Evolutionary conservation across 2,329 filamentous ascomycete genomes (phyloP), one percentile per base, ranked within the genome.

Genomic region (Coniochaeta ligniaria): DNA sequence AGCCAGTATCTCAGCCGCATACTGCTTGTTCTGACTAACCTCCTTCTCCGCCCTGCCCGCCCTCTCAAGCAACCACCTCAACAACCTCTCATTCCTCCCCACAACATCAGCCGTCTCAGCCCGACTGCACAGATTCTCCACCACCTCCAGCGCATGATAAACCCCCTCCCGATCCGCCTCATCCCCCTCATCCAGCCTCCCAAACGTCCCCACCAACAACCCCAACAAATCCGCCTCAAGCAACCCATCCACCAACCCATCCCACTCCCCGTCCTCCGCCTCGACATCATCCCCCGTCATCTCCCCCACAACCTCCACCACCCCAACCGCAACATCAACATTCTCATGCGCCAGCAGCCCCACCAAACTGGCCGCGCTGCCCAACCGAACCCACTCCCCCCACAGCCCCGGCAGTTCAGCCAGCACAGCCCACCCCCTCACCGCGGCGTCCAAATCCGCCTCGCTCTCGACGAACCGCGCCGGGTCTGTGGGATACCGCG

Each of bases 241-340:
- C 68, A 87, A 73, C 3, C 80, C 86, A 72, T 84, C 85, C 0
- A 93, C 91, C 9, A 99, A 76, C 1, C 76, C 79, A 63, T 89
- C 85, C 92, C 93, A 97, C 68, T 97, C 87, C 60, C 85, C 85
- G 67, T 92, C 87, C 62, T 89, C 86, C 2, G 90, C 91, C 47
- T 87, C 82, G 2, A 96, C 91, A 70, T 98, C 94, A 71, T 99
- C 93, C 68, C 98, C 95, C 16, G 92, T 96, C 66, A 98, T 78
- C 76, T 99, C 95, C 60, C 86, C 88, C 58, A 99, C 85, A 55
- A 97, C 90, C 76, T 98, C 90, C 57, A 96, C 87, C 0, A 89
- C 91, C 64, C 89, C 91, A 67, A 98, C 96, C 12, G 95, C 92
- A 65, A 99, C 96, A 70, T 99, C 95, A 0, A 93, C 94, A 72